A percentile compares a stretch with the other conserved stretches of the same genome.
Conservation (phyloP, 108 stramenopile species). For the Discostella stelligeroides region DNA sequence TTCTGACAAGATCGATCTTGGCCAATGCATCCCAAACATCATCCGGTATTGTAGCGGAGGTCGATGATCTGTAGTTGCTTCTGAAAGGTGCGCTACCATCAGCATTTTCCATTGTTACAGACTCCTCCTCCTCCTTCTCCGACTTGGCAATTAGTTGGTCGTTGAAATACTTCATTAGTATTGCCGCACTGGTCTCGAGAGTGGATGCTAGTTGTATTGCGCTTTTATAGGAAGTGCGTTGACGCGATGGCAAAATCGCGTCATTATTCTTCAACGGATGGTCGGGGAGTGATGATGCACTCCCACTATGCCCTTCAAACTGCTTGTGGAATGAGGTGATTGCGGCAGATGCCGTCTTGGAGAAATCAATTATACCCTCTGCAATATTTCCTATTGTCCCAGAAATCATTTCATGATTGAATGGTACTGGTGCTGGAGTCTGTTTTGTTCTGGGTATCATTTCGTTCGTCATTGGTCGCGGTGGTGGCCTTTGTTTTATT, state of each 20-base stretch:
- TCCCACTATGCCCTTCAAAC: background rate
- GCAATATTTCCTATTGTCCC: conserved; percentile 25
- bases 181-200: conserved; percentile 39
- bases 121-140: conserved; percentile 1
- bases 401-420: conserved; percentile 17
- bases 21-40: conserved; percentile 74
- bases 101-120: background rate
- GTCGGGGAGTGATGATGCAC: background rate
- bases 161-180: conserved; percentile 43
- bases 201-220: conserved; percentile 21
- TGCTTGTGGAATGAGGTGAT: conserved; percentile 19
- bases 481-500: no score
- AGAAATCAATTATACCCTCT: conserved; percentile 14
- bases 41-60: conserved; percentile 39
- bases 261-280: conserved; percentile 6
- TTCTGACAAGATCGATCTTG: conserved; percentile 64
- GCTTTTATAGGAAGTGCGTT: conserved; percentile 16
- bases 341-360: conserved; percentile 22
- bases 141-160: conserved; percentile 3
- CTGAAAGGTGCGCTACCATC: background rate
- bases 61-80: background rate
- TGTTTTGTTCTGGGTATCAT: background rate
- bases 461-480: no score
- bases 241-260: conserved; percentile 2
- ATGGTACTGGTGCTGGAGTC: background rate